Conservation (phyloP, 495 filamentous ascomycete genomes). For the Symbiotaphrina buchneri region DNA sequence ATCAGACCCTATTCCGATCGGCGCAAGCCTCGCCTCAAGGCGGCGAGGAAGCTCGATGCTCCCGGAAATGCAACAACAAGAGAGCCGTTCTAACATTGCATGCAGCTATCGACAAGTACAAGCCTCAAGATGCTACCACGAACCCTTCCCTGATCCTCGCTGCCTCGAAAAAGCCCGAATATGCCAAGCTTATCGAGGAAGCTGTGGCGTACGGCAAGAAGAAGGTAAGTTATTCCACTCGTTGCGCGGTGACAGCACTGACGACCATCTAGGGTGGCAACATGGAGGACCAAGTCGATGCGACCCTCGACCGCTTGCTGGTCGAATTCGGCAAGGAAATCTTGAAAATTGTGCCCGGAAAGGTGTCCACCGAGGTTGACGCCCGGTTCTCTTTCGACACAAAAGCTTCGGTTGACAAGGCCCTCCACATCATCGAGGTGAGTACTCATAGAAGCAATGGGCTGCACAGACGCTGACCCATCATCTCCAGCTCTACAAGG, state of each 20-base stretch:
- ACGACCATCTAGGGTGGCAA: constrained; percentile 18
- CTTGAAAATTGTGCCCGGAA: constrained; percentile 87
- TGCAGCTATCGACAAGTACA: constrained; percentile 93
- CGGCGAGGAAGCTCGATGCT: too few relatives aligned
- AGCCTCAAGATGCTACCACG: constrained; percentile 98
- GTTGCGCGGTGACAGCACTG: background rate
- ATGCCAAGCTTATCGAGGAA: constrained; percentile 74
- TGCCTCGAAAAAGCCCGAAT: constrained; percentile 94
- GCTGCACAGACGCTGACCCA: constrained; percentile 1
- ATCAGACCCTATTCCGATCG: too few relatives aligned
- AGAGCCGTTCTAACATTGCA: constrained; percentile 1
- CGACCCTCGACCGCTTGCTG: constrained; percentile 74
- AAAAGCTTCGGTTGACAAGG: constrained; percentile 81
- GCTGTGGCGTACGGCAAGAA: constrained; percentile 72
- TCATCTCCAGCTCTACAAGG: constrained; percentile 59
- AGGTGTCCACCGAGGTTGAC: constrained; percentile 97
- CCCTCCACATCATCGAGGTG: constrained; percentile 91
- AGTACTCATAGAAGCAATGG: constrained; percentile 7
- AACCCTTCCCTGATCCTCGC: constrained; percentile 97
- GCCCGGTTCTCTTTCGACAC: constrained; percentile 92
- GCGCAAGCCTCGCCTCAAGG: too few relatives aligned
- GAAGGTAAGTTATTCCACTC: constrained; percentile 22
- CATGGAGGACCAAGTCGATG: constrained; percentile 56
- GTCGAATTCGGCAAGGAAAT: constrained; percentile 98
- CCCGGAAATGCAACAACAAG: background rate